Evolutionary conservation across 1,284 basidiomycete species (phyloP), one percentile per base, ranked within the genome.

Genomic region (Tylopilus orsonianus): DNA sequence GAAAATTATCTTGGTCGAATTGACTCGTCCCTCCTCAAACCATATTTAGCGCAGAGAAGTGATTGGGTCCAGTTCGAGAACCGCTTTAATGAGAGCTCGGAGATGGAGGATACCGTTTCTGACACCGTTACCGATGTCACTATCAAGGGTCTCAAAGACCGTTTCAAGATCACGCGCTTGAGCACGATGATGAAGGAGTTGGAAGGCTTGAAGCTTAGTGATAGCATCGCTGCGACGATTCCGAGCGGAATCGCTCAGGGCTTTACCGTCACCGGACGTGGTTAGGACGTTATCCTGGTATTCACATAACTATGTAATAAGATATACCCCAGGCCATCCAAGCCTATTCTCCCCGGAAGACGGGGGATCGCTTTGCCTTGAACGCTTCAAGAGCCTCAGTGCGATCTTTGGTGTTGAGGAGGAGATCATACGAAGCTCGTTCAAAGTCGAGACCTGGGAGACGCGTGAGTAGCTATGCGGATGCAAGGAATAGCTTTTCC

Each of bases 1-100:
- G 94, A 96, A 61, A 87, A 87, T 45, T 91, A 93, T 65, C 81
- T 97, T 6, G 93, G 93, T 8, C 83, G 91, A 18, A 94, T 99
- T 58, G 96, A 99, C 60, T 74, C 90, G 4, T 77, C 79, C 13
- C 76, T 98, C 22, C 78, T 99, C 24, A 85, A 88, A 41, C 97
- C 97, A 0, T 99, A 97, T 66, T 79, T 99, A 20, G 81, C 88
- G 34, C 84, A 94, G 60, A 83, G 97, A 37, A 87, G 85, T 52
- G 97, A 99, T 67, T 99, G 87, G 85, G 79, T 78, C 23, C 80
- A 87, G 57, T 85, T 87, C 51, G 85, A 87, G 60, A 89, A 83
- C 62, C 78, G 80, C 12, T 89, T 89, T 69, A 81, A 85, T 58
- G 84, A 86, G 54, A 68, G 70, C 27, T 70, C 73, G 19, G 79